Evolutionary conservation across 306 rosid species (phyloP), one percentile per base, ranked within the genome.

Genomic region (Cucurbita moschata): DNA sequence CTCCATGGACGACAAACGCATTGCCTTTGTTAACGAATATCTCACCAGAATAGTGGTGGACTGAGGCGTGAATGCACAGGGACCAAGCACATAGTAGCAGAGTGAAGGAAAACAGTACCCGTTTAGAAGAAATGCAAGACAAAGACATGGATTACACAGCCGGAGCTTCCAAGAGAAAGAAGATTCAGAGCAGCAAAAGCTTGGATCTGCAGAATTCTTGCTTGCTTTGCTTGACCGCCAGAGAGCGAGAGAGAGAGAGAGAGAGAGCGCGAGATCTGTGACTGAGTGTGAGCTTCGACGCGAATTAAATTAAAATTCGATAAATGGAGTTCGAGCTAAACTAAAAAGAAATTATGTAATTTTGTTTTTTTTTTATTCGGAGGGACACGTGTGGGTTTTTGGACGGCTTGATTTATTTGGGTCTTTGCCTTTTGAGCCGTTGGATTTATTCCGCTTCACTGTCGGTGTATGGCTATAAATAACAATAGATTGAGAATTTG

Each of bases 1-100:
- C 99, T 5, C 96, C 99, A 56, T 95, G 96, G 26, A 95, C 87
- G 3, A 89, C 97, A 73, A 85, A 95, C 80, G 99, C 96, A 78
- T 88, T 91, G 21, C 99, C 99, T 82, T 85, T 95, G 72, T 76
- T 59, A 2, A 74, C 76, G 79, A 95, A 91, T 73, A 73, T 83
- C 57, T 86, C 96, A 0, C 47, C 79, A 67, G 79, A 77, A 83
- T 95, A 95, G 35, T 87, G 71, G 57, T 95, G 99, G 75, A 95
- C 86, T 21, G 97, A 95, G 70, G 99, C 96, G 75, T 91, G 81
- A 68, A 83, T 72, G 74, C 75, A 35, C 7, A 71, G 70, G 75
- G 77, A 71, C 49, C 75, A 76, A 40, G 80, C 69, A 37, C 73
- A 80, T 9, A 84, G 84, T 70, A 77, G 58, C 66, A 77, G 43